phyloP scores from a whole-genome alignment of 441 rosid species.

The Arabidopsis lyrata region DNA sequence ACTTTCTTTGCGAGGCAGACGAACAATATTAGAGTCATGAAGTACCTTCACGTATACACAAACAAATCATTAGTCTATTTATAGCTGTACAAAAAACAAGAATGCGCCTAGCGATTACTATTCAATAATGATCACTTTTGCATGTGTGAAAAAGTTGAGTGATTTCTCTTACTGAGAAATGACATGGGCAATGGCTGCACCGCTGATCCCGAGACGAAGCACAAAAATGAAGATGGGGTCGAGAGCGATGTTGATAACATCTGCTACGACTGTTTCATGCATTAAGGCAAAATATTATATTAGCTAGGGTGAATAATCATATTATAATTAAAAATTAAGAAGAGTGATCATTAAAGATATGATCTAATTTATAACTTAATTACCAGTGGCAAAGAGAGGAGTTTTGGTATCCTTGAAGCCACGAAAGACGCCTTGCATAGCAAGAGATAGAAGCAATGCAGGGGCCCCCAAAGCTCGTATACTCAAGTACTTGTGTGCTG shows the following conservation, averaged over 20 bases:
- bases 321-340: not conserved
- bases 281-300: not conserved
- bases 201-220: conserved; percentile 65
- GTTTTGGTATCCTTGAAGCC: conserved; percentile 81
- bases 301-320: not conserved
- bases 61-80: not conserved
- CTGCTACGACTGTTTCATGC: conserved; percentile 60
- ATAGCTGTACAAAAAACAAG: not conserved
- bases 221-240: conserved; percentile 71
- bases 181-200: conserved; percentile 84
- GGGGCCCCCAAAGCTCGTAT: conserved; percentile 74
- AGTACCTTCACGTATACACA: conserved; percentile 51
- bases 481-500: conserved; percentile 61
- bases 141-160: conserved; percentile 11
- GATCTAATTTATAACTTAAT: conserved; percentile 14
- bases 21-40: conserved; percentile 60
- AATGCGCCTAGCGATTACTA: not conserved
- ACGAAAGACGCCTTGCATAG: conserved; percentile 84
- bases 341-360: not conserved
- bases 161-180: conserved; percentile 67
- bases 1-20: conserved; percentile 58
- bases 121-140: conserved; percentile 2
- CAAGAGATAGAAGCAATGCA: conserved; percentile 72
- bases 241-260: conserved; percentile 57
- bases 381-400: conserved; percentile 77